A percentile compares a stretch with the other conserved stretches of the same genome.
These are phyloP conservation scores for Gynochthodes officinalis DNA, from an alignment of 257 asterid genomes.

Conservation along the genomic window DNA sequence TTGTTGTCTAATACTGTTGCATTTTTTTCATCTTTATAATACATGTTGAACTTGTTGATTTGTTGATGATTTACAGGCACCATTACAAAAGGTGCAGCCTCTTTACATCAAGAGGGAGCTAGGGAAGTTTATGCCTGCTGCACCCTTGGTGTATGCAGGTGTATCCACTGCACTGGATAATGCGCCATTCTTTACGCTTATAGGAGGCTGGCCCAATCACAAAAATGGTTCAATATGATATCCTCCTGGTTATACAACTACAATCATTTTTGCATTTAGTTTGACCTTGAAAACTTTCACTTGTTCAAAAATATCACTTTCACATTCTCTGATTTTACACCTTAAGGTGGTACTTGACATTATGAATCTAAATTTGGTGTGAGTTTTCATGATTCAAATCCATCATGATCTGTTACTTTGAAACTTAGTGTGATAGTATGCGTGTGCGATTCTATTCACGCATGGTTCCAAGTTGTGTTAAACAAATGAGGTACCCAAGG, in stretches of 20 bases:
- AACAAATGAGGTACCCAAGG: not conserved
- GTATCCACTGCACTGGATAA: not conserved
- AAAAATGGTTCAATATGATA: not conserved
- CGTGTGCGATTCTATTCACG: not conserved
- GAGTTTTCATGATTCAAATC: not conserved
- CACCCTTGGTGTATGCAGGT: constrained; percentile 97
- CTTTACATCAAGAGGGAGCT: constrained; percentile 94
- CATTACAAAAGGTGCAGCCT: constrained; percentile 89
- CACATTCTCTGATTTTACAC: not conserved
- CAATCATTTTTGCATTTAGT: not conserved
- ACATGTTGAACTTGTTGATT: constrained; percentile 9
- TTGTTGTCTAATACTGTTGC: not conserved
- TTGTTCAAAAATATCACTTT: not conserved
- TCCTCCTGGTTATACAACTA: not conserved
- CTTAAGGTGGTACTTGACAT: not conserved
- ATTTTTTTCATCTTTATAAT: constrained; percentile 8
- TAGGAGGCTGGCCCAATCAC: not conserved
- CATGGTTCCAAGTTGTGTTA: not conserved
- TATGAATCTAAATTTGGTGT: not conserved
- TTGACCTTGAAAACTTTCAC: not conserved
- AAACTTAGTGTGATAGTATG: not conserved
- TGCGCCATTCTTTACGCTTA: not conserved
- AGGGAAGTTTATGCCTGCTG: constrained; percentile 96
- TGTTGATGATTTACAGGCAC: constrained; percentile 55
- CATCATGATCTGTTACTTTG: not conserved